Evolutionary conservation across 1,139 yeast species (phyloP).

Genomic region (Wickerhamiella pararugosa): DNA sequence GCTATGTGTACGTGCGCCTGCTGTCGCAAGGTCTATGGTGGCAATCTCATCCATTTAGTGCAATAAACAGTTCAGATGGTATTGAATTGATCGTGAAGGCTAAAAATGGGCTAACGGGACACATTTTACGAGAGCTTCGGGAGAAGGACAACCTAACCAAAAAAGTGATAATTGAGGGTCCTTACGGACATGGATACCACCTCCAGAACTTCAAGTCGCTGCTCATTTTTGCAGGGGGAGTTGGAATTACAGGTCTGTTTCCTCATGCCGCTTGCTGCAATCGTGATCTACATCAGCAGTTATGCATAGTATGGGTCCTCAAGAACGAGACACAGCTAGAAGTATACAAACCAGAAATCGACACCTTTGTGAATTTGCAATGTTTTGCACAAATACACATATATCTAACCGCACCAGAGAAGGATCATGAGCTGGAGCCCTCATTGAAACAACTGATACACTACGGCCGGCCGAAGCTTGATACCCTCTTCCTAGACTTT

Average conservation of each 20-base stretch:
- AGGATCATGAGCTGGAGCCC: too few relatives aligned
- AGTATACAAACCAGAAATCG: constrained; percentile 13
- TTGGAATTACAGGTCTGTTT: constrained; percentile 29
- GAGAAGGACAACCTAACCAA: constrained; percentile 10
- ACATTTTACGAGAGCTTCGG: constrained; percentile 16
- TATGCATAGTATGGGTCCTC: constrained; percentile 16
- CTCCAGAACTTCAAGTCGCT: constrained; percentile 33
- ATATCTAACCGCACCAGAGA: constrained; percentile 4
- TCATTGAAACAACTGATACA: background rate
- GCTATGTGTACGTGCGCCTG: constrained; percentile 44
- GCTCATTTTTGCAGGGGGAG: constrained; percentile 42
- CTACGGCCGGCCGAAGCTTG: constrained; percentile 14
- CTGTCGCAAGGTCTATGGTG: constrained; percentile 27
- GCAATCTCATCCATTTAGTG: constrained; percentile 61
- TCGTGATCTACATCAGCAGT: constrained; percentile 9
- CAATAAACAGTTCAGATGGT: constrained; percentile 22
- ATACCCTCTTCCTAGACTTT: constrained; percentile 13
- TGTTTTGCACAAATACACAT: constrained; percentile 2
- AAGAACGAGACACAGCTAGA: constrained; percentile 8
- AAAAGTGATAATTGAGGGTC: constrained; percentile 36
- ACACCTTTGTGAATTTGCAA: background rate
- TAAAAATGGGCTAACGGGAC: constrained; percentile 19
- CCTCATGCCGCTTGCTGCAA: constrained; percentile 12
- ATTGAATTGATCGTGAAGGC: constrained; percentile 23
- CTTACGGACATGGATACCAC: constrained; percentile 37